These are phyloP conservation scores for Schwanniomyces polymorphus DNA, from an alignment of 805 yeast genomes.

Conservation along the genomic window DNA sequence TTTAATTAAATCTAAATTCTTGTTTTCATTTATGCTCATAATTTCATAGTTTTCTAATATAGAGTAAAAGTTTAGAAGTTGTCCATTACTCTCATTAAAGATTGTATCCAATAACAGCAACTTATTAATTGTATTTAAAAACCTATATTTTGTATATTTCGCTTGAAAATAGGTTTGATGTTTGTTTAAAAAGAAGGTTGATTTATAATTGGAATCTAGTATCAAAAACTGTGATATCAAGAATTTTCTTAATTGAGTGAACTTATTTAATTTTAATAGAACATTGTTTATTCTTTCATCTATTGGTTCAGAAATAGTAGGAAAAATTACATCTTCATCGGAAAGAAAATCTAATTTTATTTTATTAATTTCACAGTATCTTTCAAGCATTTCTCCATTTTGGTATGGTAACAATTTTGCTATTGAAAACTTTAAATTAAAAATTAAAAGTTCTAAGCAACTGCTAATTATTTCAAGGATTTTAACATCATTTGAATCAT, in stretches of 20 bases:
- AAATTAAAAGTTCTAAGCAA: constrained; percentile 25
- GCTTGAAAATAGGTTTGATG: constrained; percentile 19
- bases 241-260: constrained; percentile 37
- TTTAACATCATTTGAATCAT: neutral
- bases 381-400: constrained; percentile 39
- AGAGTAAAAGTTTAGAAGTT: constrained; percentile 17
- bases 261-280: constrained; percentile 21
- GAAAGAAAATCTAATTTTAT: constrained; percentile 18
- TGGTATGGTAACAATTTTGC: constrained; percentile 27
- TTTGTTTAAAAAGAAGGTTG: constrained; percentile 32
- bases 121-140: constrained; percentile 13
- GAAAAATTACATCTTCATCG: neutral
- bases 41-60: constrained; percentile 28
- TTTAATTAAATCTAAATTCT: constrained; percentile 2
- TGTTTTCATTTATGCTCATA: neutral
- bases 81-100: constrained; percentile 22
- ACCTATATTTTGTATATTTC: constrained; percentile 2
- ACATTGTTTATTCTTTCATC: constrained; percentile 11
- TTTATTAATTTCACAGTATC: constrained; percentile 39
- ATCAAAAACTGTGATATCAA: constrained; percentile 39
- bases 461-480: constrained; percentile 17
- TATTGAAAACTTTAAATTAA: constrained; percentile 28
- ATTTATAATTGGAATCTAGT: constrained; percentile 26
- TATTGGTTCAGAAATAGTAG: neutral
- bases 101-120: constrained; percentile 15